These are phyloP conservation scores for Physocladia obscura DNA, from an alignment of 192 early-diverging fungal genomes.

Conservation along the genomic window DNA sequence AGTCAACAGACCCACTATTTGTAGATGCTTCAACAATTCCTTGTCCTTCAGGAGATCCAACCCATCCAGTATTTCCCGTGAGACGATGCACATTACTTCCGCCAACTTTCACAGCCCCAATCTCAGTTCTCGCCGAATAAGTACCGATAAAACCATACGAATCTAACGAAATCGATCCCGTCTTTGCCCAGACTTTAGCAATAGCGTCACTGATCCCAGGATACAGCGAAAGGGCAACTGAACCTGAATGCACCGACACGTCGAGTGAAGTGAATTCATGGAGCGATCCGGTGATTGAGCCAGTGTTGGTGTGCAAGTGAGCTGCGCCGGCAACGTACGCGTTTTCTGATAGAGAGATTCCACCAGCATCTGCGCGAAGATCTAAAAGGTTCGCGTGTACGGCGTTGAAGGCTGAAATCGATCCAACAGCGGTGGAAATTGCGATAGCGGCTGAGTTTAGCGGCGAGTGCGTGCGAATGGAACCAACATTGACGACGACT, in stretches of 20 bases:
- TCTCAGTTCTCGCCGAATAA: neutral
- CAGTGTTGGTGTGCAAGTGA: neutral
- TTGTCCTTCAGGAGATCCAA: neutral
- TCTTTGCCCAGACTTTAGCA: neutral
- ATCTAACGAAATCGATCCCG: neutral
- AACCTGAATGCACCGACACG: neutral
- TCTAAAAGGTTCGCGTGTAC: neutral
- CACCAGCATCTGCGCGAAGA: neutral
- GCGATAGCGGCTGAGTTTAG: neutral
- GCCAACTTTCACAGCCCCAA: neutral
- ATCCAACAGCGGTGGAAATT: neutral
- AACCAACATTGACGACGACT: neutral
- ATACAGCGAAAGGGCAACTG: neutral
- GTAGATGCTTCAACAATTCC: neutral
- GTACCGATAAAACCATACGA: neutral
- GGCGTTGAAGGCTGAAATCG: neutral
- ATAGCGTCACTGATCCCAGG: neutral
- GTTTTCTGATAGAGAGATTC: neutral
- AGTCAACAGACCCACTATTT: conserved; percentile 7
- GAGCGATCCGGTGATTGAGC: neutral
- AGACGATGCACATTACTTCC: neutral
- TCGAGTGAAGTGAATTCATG: neutral
- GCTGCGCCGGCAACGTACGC: neutral
- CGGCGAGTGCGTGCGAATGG: neutral
- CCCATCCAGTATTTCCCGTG: conserved; percentile 10